Evolutionary conservation across 139 green algal genomes (phyloP), one percentile per base, ranked within the genome.

Genomic region (Chlamydomonas sphaeroides): DNA sequence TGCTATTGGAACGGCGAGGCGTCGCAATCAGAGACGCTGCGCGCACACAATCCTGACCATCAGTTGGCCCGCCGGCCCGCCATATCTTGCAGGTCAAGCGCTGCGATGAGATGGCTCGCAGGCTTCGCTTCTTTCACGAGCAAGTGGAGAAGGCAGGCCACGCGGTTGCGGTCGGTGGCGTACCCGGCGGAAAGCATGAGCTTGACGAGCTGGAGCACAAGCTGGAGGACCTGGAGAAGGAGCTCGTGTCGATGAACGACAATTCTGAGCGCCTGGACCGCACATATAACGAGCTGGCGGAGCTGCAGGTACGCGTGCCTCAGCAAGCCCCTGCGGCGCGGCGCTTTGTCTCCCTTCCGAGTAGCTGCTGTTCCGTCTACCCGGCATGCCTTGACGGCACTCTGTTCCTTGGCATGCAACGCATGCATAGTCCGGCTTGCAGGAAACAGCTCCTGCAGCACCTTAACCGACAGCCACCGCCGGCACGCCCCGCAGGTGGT

Each of bases 31-130:
- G 20, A 56, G 48, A 15, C 48, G 48, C 15, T 56, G 15, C 48
- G 15, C 20, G 15, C 48, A 56, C 20, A 6, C 53, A 0, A 35
- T n/a, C 42, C 30, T 33, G 45, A 33, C 77, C 7, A 33, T 57
- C 30, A 36, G 15, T 18, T 21, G 51, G 17, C 66, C 26, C n/a
- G n/a, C n/a, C n/a, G n/a, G n/a, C n/a, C n/a, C n/a, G n/a, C n/a
- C n/a, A n/a, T n/a, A 41, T 10, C 2, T 48, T 21, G 25, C 91
- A 98, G 94, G 97, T 99, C 62, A 98, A 98, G 88, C 93, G 97
- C 21, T 98, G 95, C 74, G 97, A 98, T 62, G 97, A 99, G 85
- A 98, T 99, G 96, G 89, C 95, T 0, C 86, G 97, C 14, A 96
- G 95, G 91, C 79, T 99, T 56, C 91, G 97, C 20, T 99, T 97